Evolutionary conservation across 2,329 filamentous ascomycete species (phyloP), one percentile per base, ranked within the genome.

Genomic region (Fusarium pseudonygamai): DNA sequence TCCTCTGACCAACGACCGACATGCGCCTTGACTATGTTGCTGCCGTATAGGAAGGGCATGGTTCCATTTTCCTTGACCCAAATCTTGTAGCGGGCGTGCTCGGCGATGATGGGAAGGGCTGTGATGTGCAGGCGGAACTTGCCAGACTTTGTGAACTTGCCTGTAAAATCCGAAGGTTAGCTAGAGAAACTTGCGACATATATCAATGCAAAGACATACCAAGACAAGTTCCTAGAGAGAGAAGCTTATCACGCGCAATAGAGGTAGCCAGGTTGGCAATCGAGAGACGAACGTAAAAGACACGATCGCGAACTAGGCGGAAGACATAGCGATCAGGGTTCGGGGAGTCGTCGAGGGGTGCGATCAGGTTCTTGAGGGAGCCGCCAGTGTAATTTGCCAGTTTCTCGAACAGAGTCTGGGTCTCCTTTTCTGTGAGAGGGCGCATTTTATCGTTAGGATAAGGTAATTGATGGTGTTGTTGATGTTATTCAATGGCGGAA

Each of bases 21-120:
- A 78, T 89, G 87, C 14, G 87, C 87, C 81, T 89, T 89, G 76
- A 97, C 90, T 59, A 97, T 88, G 82, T 98, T 95, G 64, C 94
- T 93, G 60, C 96, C 96, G 83, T 98, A 99, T 52, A 99, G 85
- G 82, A 97, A 98, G 3, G 96, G 96, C 95, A 98, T 97, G 79
- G 97, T 95, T 75, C 96, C 96, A 84, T 98, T 98, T 67, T 92
- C 89, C 84, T 97, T 97, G 76, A 99, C 92, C 95, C 95, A 98
- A 77, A 98, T 91, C 90, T 98, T 98, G 85, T 97, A 97, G 67
- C 96, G 88, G 49, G 96, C 96, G 82, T 98, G 94, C 74, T 94
- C 92, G 64, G 95, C 93, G 75, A 99, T 92, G 72, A 98, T 90
- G 72, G 95, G 93, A 66, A 99, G 87, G 24, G 88, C 93, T 4